Evolutionary conservation across 768 basidiomycete genomes (phyloP), one percentile per base, ranked within the genome.

Genomic region (Boletus barrowsii): DNA sequence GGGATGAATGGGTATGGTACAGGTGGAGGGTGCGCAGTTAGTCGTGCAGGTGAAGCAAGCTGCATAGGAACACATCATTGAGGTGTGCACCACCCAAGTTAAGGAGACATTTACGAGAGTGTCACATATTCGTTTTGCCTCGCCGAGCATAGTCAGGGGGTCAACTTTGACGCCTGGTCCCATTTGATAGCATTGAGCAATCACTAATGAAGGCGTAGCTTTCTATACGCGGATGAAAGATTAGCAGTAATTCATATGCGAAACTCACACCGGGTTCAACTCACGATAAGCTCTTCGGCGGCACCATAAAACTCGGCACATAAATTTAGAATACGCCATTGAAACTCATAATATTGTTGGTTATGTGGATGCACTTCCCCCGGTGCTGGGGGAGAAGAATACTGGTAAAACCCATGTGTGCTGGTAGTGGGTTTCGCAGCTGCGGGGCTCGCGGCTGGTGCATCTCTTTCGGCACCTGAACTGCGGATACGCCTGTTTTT

Each of bases 221-320:
- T 79, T 79, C 76, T 79, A 62, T n/a, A 51, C 43, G 35, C 54
- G 51, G 42, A 55, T 6, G 11, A 42, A 9, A 22, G 4, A 42
- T 59, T 26, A 66, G 62, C 40, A 46, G 24, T 51, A 26, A 57
- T 47, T 39, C 40, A 32, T 10, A 29, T 36, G 35, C 51, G 10
- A 42, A 35, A 49, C 59, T 47, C 54, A 53, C 55, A 8, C 42
- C 53, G 26, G 43, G 46, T 39, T 29, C 35, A 57, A 81, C 87
- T 69, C 69, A 91, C 89, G 54, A 92, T 79, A 43, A 92, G 80
- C 69, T 92, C 89, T 69, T 90, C 89, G 17, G 89, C 89, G 7
- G 89, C 89, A 26, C 83, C 85, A 71, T 92, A 92, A 67, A 92
- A 92, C 66, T 92, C 90, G 1, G 87, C 84, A 68, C 89, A 92